These are phyloP conservation scores for Sequoia sempervirens DNA, from an alignment of 75 land plant species.

Conservation along the genomic window DNA sequence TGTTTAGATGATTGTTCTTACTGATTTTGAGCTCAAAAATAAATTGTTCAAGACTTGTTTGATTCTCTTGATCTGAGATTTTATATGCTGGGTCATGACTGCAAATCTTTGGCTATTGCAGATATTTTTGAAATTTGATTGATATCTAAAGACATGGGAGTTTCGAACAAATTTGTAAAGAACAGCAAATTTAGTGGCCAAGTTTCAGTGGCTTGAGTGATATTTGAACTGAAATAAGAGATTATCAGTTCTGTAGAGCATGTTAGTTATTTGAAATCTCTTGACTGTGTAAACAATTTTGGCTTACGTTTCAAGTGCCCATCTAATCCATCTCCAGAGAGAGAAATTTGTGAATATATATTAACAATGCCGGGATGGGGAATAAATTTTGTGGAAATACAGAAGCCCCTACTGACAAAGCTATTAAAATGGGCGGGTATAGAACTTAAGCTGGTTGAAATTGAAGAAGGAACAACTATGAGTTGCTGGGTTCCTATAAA, in stretches of 20 bases:
- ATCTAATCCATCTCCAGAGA: background rate
- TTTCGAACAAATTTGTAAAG: background rate
- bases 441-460: slow-evolving; percentile 29
- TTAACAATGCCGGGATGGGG: background rate
- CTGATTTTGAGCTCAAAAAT: background rate
- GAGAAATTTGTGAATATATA: background rate
- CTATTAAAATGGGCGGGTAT: slow-evolving; percentile 52
- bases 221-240: background rate
- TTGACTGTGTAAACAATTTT: background rate
- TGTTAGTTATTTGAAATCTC: background rate
- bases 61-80: background rate
- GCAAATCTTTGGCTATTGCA: background rate
- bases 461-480: slow-evolving; percentile 56
- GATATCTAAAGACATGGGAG: background rate
- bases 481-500: slow-evolving; percentile 53
- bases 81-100: background rate
- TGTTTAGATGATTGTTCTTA: background rate
- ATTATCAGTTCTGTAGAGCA: background rate
- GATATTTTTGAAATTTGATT: background rate
- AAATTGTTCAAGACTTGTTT: background rate
- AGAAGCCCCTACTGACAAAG: slow-evolving; percentile 42
- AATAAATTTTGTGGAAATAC: slow-evolving; percentile 51
- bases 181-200: background rate
- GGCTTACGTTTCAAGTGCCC: background rate
- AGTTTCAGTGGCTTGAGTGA: background rate